Evolutionary conservation across 148 eudicot genomes (phyloP), one percentile per base, ranked within the genome.

Genomic region (Amaranthus hypochondriacus): DNA sequence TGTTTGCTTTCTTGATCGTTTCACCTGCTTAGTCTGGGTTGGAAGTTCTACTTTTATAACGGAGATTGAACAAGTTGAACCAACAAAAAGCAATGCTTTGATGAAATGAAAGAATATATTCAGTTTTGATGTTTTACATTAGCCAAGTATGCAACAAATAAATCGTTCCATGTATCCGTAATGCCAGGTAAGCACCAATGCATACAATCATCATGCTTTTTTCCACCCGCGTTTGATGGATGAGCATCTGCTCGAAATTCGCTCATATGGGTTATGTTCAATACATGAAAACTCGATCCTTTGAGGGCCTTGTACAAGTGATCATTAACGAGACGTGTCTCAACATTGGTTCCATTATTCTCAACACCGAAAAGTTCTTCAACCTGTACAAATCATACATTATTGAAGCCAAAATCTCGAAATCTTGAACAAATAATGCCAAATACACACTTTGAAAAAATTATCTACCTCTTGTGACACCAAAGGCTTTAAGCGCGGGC

Each of bases 141-240:
- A 69, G 75, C 76, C 74, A 92, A 79, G 66, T 80, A 78, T 50
- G 94, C 87, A 44, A 87, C 68, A 62, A 96, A 84, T 77, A 92
- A 77, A 80, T 96, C 99, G 75, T 96, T 96, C 99, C 99, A 96
- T 51, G 91, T 84, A 86, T 96, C 99, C 7, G 99, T 90, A 63
- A 96, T 73, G 46, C 99, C 96, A 6, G 99, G 97, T 68, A 96
- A 86, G 83, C 99, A 92, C 99, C 99, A 96, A 80, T 92, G 99
- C 99, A 96, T 92, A 79, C 99, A 96, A 84, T 96, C 99, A 50
- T 92, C 94, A 48, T 96, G 99, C 80, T 86, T 92, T 82, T 96
- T 96, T 46, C 99, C 99, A 60, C 99, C 99, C 53, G 96, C 87
- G 12, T 85, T 77, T 12, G 90, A 86, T 59, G 99, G 99, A 81